These are phyloP conservation scores for Boletus rex-veris DNA, from an alignment of 768 basidiomycete genomes.

Conservation along the genomic window DNA sequence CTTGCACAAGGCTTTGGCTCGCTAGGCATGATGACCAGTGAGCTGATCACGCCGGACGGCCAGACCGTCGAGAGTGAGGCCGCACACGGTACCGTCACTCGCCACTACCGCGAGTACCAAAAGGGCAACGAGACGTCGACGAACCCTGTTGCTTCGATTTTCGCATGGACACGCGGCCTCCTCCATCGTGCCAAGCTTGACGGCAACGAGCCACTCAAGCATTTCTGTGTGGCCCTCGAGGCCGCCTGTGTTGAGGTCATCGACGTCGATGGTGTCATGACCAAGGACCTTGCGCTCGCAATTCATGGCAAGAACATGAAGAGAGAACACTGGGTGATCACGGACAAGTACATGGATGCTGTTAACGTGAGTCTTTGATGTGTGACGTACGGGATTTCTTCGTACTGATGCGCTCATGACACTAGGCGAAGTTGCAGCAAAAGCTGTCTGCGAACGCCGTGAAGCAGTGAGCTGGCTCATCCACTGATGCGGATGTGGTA, in stretches of 20 bases:
- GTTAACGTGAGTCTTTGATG: conserved; percentile 65
- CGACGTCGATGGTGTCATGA: conserved; percentile 89
- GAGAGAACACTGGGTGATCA: conserved; percentile 96
- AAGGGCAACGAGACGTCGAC: conserved; percentile 98
- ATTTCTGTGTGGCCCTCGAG: conserved; percentile 81
- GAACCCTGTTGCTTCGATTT: conserved; percentile 98
- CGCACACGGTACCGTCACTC: conserved; percentile 94
- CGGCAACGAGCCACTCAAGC: conserved; percentile 64
- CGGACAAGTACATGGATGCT: conserved; percentile 88
- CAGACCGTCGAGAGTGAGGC: conserved; percentile 92
- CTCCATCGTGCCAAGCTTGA: conserved; percentile 93
- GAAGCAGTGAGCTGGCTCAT: conserved; percentile 13
- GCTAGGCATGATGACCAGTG: conserved; percentile 97
- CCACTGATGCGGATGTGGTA: conserved; percentile 3
- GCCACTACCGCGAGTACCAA: conserved; percentile 96
- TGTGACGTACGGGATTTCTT: not conserved
- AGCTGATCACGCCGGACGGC: conserved; percentile 94
- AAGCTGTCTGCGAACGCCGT: conserved; percentile 36
- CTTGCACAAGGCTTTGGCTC: conserved; percentile 97
- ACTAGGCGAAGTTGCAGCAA: conserved; percentile 43
- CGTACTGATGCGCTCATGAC: conserved; percentile 14
- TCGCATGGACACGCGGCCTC: conserved; percentile 96
- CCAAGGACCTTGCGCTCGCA: conserved; percentile 92
- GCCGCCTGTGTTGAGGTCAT: conserved; percentile 87
- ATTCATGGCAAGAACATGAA: conserved; percentile 91